Evolutionary conservation across 371 early-diverging fungal species (phyloP).

Genomic region (Synchytrium microbalum): DNA sequence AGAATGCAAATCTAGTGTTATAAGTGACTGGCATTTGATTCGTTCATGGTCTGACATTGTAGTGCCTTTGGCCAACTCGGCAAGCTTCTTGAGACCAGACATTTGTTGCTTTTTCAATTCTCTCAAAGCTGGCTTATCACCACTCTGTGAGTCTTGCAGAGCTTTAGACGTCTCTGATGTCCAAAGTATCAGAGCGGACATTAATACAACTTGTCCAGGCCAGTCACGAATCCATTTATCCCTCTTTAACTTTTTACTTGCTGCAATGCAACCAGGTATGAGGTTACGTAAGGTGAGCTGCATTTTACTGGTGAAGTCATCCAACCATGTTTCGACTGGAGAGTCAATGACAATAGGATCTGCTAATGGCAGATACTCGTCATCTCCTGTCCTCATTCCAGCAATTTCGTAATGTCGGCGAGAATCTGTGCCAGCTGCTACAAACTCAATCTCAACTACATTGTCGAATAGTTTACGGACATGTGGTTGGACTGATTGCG

Average conservation of each 20-base stretch:
- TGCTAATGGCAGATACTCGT: constrained; percentile 45
- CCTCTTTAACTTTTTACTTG: constrained; percentile 41
- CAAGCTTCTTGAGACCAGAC: constrained; percentile 41
- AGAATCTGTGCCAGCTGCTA: constrained; percentile 32
- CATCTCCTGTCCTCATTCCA: constrained; percentile 51
- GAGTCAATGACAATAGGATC: constrained; percentile 40
- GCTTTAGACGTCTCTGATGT: constrained; percentile 44
- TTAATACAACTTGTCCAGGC: constrained; percentile 47
- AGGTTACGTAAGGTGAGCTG: constrained; percentile 35
- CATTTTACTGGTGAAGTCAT: constrained; percentile 41
- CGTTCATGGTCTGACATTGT: constrained; percentile 42
- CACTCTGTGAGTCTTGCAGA: constrained; percentile 39
- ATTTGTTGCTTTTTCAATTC: constrained; percentile 45
- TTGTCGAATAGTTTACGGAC: constrained; percentile 51
- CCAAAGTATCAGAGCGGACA: constrained; percentile 44
- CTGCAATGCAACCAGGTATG: constrained; percentile 30
- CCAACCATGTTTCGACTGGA: constrained; percentile 47
- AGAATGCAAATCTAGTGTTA: constrained; percentile 49
- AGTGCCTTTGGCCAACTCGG: constrained; percentile 35
- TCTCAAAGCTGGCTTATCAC: constrained; percentile 41
- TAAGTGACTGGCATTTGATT: constrained; percentile 44
- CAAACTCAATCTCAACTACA: constrained; percentile 40
- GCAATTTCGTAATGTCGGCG: constrained; percentile 40
- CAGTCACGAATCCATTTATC: constrained; percentile 54
- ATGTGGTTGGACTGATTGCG: constrained; percentile 48